These are phyloP conservation scores for Larix sibirica DNA, from an alignment of 83 land plant species.

Conservation along the genomic window DNA sequence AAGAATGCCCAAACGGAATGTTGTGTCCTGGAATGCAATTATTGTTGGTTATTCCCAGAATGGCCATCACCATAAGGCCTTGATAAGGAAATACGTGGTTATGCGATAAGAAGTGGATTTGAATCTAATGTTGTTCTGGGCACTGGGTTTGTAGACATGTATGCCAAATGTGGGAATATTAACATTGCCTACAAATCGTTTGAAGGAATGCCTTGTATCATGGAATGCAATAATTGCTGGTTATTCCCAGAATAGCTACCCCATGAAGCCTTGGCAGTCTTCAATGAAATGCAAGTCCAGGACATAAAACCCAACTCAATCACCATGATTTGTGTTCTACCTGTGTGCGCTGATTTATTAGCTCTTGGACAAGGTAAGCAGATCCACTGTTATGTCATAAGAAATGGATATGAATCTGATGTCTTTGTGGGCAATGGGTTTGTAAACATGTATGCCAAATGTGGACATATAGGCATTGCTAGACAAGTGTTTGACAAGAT, in stretches of 20 bases:
- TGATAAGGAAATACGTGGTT: background rate
- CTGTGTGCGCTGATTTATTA: conserved; percentile 41
- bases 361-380: conserved; percentile 34
- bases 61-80: too few species aligned
- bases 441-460: conserved; percentile 37
- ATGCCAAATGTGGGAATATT: conserved; percentile 24
- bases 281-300: conserved; percentile 39
- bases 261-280: conserved; percentile 43
- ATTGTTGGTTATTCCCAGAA: too few species aligned
- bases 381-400: conserved; percentile 33
- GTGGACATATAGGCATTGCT: conserved; percentile 34
- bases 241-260: conserved; percentile 29
- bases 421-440: conserved; percentile 31
- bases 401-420: conserved; percentile 25
- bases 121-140: background rate
- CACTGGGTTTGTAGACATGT: background rate
- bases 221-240: conserved; percentile 56
- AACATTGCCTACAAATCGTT: conserved; percentile 31
- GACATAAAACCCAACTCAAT: conserved; percentile 46
- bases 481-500: conserved; percentile 34
- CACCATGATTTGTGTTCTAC: conserved; percentile 39
- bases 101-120: background rate
- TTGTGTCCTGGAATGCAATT: too few species aligned
- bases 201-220: conserved; percentile 37
- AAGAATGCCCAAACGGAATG: too few species aligned